Evolutionary conservation across 192 early-diverging fungal genomes (phyloP).

Genomic region (Coemansia reversa): DNA sequence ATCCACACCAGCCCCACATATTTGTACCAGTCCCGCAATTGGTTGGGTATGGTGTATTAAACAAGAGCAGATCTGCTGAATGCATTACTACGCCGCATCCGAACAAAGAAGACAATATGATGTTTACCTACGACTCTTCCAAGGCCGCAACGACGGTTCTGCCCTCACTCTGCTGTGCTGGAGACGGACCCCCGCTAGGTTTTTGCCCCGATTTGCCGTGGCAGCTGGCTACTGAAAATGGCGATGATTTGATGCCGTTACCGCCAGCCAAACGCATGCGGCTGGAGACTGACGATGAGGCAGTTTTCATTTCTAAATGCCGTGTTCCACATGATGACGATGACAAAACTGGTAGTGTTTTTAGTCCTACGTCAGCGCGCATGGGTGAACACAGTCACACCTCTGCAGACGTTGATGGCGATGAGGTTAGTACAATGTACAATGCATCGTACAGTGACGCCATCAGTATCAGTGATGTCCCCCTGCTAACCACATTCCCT

Average conservation of each 20-base stretch:
- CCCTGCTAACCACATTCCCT: background rate
- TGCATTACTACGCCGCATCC: slow-evolving; percentile 13
- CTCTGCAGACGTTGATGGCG: background rate
- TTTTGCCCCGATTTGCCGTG: too few species aligned
- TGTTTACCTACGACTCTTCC: too few species aligned
- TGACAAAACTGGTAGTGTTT: background rate
- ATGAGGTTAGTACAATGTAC: background rate
- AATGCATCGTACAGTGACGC: background rate
- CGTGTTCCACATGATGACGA: background rate
- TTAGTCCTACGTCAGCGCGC: background rate
- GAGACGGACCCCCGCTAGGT: too few species aligned
- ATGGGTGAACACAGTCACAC: background rate
- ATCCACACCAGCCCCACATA: slow-evolving; percentile 20
- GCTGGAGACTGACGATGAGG: background rate
- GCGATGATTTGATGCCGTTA: too few species aligned
- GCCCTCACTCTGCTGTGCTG: too few species aligned
- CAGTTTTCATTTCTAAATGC: background rate
- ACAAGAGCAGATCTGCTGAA: slow-evolving; percentile 22
- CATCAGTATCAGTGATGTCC: background rate
- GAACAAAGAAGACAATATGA: background rate
- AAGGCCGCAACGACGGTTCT: too few species aligned
- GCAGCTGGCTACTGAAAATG: too few species aligned
- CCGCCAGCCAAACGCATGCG: background rate
- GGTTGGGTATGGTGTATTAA: slow-evolving; percentile 29
- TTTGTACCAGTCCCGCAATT: slow-evolving; percentile 31